Conservation (phyloP, 2,329 filamentous ascomycete genomes). For the Colletotrichum tropicicola region DNA sequence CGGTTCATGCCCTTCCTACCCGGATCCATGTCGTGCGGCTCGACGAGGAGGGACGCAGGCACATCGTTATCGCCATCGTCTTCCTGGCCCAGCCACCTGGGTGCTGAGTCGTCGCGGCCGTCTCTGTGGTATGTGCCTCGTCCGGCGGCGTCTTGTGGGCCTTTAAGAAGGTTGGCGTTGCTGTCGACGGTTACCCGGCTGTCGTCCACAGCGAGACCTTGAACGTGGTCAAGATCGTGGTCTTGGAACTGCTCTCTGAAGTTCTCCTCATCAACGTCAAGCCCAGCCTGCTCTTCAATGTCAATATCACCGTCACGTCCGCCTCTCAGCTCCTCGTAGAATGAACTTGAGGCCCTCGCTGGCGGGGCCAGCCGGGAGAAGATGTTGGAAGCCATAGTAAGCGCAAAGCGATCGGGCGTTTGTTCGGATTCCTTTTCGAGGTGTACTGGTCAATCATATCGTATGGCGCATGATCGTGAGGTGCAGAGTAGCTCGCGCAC, state of each 20-base stretch:
- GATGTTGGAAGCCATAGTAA: slow-evolving; percentile 55
- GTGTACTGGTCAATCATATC: slow-evolving; percentile 7
- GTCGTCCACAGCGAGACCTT: slow-evolving; percentile 52
- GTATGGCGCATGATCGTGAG: slow-evolving; percentile 1
- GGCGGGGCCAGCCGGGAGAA: slow-evolving; percentile 54
- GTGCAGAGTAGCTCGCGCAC: neutral
- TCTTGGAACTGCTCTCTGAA: slow-evolving; percentile 60
- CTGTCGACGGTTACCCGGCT: slow-evolving; percentile 56
- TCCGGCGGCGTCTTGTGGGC: neutral
- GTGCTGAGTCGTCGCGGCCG: slow-evolving; percentile 28
- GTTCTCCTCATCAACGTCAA: slow-evolving; percentile 63
- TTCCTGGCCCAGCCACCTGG: slow-evolving; percentile 48
- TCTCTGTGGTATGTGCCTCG: neutral
- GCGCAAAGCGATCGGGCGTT: neutral
- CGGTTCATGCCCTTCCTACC: neutral
- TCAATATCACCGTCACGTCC: slow-evolving; percentile 50
- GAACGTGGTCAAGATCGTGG: slow-evolving; percentile 55
- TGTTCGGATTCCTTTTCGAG: neutral
- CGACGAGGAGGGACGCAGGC: slow-evolving; percentile 70
- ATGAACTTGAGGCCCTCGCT: slow-evolving; percentile 48
- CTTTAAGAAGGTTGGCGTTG: slow-evolving; percentile 34
- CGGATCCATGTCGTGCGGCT: slow-evolving; percentile 47
- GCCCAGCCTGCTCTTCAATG: slow-evolving; percentile 50
- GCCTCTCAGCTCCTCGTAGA: slow-evolving; percentile 58
- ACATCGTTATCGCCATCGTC: slow-evolving; percentile 69